Percentiles rank a stretch among this genome's conserved stretches.
Evolutionary conservation across 1,284 basidiomycete species (phyloP).

Genomic region (Grifola frondosa): DNA sequence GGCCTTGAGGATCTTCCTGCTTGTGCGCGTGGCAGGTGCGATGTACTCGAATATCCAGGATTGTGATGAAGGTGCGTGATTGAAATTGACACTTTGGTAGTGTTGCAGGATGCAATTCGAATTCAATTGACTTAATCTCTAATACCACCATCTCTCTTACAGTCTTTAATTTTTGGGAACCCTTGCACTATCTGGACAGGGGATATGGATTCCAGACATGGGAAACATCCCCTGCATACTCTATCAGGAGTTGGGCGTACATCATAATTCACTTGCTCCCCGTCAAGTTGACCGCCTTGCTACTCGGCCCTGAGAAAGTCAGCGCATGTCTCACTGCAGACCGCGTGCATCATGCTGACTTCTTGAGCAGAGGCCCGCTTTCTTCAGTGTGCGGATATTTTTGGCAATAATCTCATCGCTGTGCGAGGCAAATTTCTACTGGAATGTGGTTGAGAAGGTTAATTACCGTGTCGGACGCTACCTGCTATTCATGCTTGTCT

Average conservation of each 20-base stretch:
- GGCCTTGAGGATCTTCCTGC: conserved; percentile 81
- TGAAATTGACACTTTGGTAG: neutral
- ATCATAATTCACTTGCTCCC: conserved; percentile 73
- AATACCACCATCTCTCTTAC: conserved; percentile 6
- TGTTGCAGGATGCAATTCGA: neutral
- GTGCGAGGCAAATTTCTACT: conserved; percentile 86
- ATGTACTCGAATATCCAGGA: conserved; percentile 97
- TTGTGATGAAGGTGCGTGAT: conserved; percentile 95
- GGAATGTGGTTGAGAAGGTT: conserved; percentile 78
- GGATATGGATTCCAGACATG: conserved; percentile 96
- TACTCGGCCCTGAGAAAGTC: conserved; percentile 34
- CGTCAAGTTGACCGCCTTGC: conserved; percentile 32
- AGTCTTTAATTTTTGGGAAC: conserved; percentile 99
- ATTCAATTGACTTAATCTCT: conserved; percentile 5
- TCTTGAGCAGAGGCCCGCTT: conserved; percentile 65
- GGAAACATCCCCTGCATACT: conserved; percentile 91
- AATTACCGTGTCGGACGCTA: conserved; percentile 92
- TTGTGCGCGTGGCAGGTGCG: conserved; percentile 82
- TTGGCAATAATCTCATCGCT: conserved; percentile 76
- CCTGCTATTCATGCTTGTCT: conserved; percentile 80
- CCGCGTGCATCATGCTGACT: neutral
- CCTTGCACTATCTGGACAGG: conserved; percentile 84
- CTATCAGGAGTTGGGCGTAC: conserved; percentile 94
- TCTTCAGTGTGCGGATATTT: conserved; percentile 85
- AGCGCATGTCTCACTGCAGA: conserved; percentile 2